phyloP scores from a whole-genome alignment of 192 early-diverging fungal genomes.

The Coemansia sp. region DNA sequence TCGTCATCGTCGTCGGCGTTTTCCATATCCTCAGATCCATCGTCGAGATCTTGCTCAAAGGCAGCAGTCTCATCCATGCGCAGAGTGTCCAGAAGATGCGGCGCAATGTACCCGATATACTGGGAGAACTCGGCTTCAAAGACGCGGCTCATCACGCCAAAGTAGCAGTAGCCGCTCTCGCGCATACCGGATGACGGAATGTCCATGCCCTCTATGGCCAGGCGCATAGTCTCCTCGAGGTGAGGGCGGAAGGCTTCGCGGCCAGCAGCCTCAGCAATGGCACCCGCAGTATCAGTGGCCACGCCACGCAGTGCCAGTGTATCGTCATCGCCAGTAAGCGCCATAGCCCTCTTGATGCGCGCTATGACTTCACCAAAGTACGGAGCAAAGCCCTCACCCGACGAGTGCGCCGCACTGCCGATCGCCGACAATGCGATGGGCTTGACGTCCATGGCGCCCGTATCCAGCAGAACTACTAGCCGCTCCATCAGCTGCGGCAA shows the following conservation, averaged over 20 bases:
- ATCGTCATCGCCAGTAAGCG: slow-evolving; percentile 70
- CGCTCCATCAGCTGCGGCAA: slow-evolving; percentile 82
- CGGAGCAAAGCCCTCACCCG: slow-evolving; percentile 64
- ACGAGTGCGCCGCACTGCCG: slow-evolving; percentile 88
- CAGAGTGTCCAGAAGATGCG: slow-evolving; percentile 79
- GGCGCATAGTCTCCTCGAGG: slow-evolving; percentile 70
- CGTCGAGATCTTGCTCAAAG: slow-evolving; percentile 24
- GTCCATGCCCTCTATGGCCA: slow-evolving; percentile 78
- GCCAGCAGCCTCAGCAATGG: slow-evolving; percentile 87
- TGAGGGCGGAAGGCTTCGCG: slow-evolving; percentile 78
- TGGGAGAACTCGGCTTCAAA: slow-evolving; percentile 82
- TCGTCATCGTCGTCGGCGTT: slow-evolving; percentile 63
- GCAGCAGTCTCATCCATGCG: slow-evolving; percentile 66
- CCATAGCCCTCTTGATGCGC: slow-evolving; percentile 73
- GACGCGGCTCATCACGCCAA: slow-evolving; percentile 78
- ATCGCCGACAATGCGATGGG: slow-evolving; percentile 81
- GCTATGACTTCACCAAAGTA: slow-evolving; percentile 77
- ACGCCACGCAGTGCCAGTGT: slow-evolving; percentile 74
- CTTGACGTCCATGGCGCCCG: slow-evolving; percentile 67
- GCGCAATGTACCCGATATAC: slow-evolving; percentile 75
- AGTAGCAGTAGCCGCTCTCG: slow-evolving; percentile 87
- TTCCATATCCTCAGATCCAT: slow-evolving; percentile 34
- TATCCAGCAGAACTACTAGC: slow-evolving; percentile 73
- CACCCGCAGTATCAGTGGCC: slow-evolving; percentile 81
- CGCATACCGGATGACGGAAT: slow-evolving; percentile 72